Evolutionary conservation across 225 moss, liverwort and hornwort species (phyloP).

Genomic region (Straminergon stramineum): DNA sequence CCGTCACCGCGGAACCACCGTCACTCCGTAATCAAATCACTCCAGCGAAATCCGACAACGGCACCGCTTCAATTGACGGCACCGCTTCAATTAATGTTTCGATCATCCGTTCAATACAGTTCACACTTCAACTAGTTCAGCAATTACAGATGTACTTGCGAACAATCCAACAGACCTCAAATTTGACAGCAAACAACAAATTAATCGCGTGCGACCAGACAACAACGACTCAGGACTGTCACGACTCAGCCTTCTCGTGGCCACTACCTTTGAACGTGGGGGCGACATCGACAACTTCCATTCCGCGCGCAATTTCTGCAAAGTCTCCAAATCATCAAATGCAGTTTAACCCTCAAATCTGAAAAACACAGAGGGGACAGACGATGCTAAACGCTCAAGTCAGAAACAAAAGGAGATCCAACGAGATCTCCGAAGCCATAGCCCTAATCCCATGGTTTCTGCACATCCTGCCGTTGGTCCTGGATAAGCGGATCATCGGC

Average conservation of each 20-base stretch:
- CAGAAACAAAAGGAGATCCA: fast-evolving
- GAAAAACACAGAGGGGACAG: not conserved
- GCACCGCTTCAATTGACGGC: too few species aligned
- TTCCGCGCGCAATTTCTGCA: too few species aligned
- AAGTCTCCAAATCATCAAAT: not conserved
- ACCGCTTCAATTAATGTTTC: not conserved
- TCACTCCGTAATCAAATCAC: not conserved
- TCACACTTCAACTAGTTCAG: not conserved
- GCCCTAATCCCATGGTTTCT: not conserved
- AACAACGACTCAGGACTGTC: too few species aligned
- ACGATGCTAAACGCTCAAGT: too few species aligned
- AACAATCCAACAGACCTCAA: not conserved
- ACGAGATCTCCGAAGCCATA: too few species aligned
- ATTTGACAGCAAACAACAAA: not conserved
- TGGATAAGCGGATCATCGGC: fast-evolving
- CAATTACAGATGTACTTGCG: not conserved
- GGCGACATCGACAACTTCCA: not conserved
- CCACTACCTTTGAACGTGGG: not conserved
- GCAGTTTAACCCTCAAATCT: too few species aligned
- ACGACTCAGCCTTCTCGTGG: not conserved
- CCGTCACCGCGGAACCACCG: not conserved
- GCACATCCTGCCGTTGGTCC: not conserved
- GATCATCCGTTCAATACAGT: not conserved
- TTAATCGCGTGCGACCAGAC: not conserved
- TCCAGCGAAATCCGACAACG: not conserved